Base-by-base conservation (phyloP, 1,284 basidiomycete genomes). In the Tilletia horrida region DNA sequence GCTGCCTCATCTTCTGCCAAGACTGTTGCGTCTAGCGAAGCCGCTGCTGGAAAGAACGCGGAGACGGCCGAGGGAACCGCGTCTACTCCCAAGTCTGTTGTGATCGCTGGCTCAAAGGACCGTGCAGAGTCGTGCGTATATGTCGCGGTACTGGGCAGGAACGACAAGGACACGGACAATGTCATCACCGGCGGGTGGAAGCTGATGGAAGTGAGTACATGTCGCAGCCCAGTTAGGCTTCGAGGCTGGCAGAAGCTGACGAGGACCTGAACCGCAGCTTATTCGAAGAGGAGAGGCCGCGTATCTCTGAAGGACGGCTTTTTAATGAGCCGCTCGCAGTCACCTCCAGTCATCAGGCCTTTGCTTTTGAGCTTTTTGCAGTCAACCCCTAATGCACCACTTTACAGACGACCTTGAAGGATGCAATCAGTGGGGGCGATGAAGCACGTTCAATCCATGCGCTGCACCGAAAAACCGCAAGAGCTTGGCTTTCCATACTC, bases 161-260 rank as follows among this genome's bases (percentile, higher is more conserved):
- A 92, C 50, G 90, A 92, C 81, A 69, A 76, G 42, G 75, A 78
- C 66, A 66, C 80, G 59, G 74, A 77, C 64, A 81, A 97, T 77
- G 91, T 95, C 83, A 85, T 97, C 64, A 98, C 96, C 0, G 92
- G 92, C 62, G 96, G 96, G 11, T 99, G 96, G 96, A 97, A 97
- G 84, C 88, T 98, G 66, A 87, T 97, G 48, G 94, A 97, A 88
- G 91, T 93, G 79, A 48, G 55, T 23, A 25, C 40, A 18, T 52
- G 3, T 29, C 23, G 16, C 18, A 14, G 16, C 3, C 16, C 13
- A 9, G 0, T 66, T 35, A 25, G 11, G 40, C 42, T 21, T 42
- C 57, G 59, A 9, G 61, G 29, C 23, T 61, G n/a, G n/a, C n/a
- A 57, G 31, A 63, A 42, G 18, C 42, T 50, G 9, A 13, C 25